Conservation (phyloP, 1,139 yeast genomes). For the Suhomyces ambrosiae region DNA sequence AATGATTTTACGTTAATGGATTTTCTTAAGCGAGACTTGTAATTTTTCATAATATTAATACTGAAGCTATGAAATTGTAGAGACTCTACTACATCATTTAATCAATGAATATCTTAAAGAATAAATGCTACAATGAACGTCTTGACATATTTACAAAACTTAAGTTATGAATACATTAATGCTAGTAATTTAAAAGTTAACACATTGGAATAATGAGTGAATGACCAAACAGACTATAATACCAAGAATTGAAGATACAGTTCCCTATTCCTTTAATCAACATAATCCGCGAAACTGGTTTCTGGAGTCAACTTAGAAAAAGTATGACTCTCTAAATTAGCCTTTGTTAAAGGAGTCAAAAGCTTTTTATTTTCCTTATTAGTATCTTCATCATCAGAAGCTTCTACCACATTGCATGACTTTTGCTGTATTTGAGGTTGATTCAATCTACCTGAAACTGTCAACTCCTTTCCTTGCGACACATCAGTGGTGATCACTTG, state of each 20-base stretch:
- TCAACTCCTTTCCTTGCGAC: constrained; percentile 17
- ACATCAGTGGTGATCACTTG: constrained; percentile 42
- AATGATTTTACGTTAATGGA: not conserved
- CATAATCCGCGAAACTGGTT: constrained; percentile 27
- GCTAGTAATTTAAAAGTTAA: not conserved
- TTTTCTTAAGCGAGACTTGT: not conserved
- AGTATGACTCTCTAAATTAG: constrained; percentile 36
- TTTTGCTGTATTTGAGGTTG: constrained; percentile 6
- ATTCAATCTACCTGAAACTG: constrained; percentile 13
- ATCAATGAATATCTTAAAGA: too few species aligned
- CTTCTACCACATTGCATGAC: constrained; percentile 7
- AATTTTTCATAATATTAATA: not conserved
- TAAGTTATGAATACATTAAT: not conserved
- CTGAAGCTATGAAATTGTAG: too few species aligned
- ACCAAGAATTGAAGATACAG: constrained; percentile 2
- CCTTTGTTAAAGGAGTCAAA: constrained; percentile 33
- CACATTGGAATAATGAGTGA: not conserved
- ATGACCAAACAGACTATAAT: not conserved
- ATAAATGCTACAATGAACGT: too few species aligned
- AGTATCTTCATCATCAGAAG: constrained; percentile 14
- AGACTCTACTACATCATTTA: too few species aligned
- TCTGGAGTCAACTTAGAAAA: constrained; percentile 21
- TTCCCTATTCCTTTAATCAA: constrained; percentile 22
- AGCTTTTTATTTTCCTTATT: constrained; percentile 20
- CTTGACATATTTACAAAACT: too few species aligned